These are phyloP conservation scores for Diaporthe nobilis DNA, from an alignment of 2,329 filamentous ascomycete genomes.

Conservation along the genomic window DNA sequence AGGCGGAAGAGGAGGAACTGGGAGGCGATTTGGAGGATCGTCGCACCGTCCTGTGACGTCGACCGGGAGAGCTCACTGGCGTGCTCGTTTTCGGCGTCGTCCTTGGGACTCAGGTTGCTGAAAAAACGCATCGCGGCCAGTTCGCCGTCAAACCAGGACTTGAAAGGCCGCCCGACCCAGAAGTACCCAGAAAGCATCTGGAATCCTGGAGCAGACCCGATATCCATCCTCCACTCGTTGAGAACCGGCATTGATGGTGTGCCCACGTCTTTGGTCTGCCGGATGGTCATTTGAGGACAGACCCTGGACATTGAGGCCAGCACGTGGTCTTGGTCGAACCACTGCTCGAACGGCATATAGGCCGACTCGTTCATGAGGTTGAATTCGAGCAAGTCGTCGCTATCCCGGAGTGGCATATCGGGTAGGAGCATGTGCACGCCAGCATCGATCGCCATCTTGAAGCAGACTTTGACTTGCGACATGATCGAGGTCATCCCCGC, in stretches of 20 bases:
- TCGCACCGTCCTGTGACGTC: slow-evolving; percentile 46
- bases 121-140: slow-evolving; percentile 25
- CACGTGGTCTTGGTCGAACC: slow-evolving; percentile 50
- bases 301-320: slow-evolving; percentile 41
- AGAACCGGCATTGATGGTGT: slow-evolving; percentile 12
- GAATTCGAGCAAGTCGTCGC: slow-evolving; percentile 46
- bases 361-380: slow-evolving; percentile 48
- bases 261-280: slow-evolving; percentile 42
- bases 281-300: slow-evolving; percentile 50
- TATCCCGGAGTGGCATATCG: slow-evolving; percentile 48
- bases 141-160: slow-evolving; percentile 37
- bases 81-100: slow-evolving; percentile 30
- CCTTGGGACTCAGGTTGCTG: slow-evolving; percentile 23
- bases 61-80: slow-evolving; percentile 35
- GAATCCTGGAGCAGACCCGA: slow-evolving; percentile 26
- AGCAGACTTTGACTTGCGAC: slow-evolving; percentile 50
- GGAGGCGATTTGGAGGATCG: slow-evolving; percentile 48
- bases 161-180: slow-evolving; percentile 40
- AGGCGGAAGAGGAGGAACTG: slow-evolving; percentile 53
- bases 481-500: slow-evolving; percentile 50
- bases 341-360: slow-evolving; percentile 48
- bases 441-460: slow-evolving; percentile 50
- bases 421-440: slow-evolving; percentile 47
- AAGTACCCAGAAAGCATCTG: slow-evolving; percentile 34
- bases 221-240: slow-evolving; percentile 36